Evolutionary conservation across 345 rosid genomes (phyloP).

Genomic region (Hibiscus mutabilis): DNA sequence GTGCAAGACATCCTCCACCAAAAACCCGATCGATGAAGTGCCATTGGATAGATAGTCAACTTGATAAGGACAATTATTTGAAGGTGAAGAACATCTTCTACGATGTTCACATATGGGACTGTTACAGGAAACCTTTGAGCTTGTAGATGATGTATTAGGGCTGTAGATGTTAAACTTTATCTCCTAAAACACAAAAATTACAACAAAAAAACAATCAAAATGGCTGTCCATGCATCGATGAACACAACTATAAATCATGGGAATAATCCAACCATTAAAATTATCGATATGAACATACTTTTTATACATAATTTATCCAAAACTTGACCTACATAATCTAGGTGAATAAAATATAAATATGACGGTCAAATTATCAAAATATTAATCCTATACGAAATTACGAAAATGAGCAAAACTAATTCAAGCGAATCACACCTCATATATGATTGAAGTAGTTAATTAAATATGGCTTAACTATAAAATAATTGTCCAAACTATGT

Average conservation of each 20-base stretch:
- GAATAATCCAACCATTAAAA: too few relatives aligned
- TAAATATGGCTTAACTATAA: too few relatives aligned
- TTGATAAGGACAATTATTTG: slow-evolving; percentile 42
- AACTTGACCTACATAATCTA: too few relatives aligned
- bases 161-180: slow-evolving; percentile 46
- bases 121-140: slow-evolving; percentile 42
- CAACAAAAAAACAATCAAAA: neutral
- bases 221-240: neutral
- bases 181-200: slow-evolving; percentile 20
- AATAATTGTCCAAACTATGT: too few relatives aligned
- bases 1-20: slow-evolving; percentile 56
- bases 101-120: slow-evolving; percentile 33
- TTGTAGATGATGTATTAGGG: slow-evolving; percentile 51
- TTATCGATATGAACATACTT: too few relatives aligned
- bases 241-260: too few relatives aligned
- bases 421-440: neutral
- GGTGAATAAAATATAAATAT: too few relatives aligned
- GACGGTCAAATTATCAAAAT: too few relatives aligned
- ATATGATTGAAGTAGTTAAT: neutral
- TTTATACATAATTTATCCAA: too few relatives aligned
- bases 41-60: slow-evolving; percentile 47
- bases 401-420: too few relatives aligned
- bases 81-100: slow-evolving; percentile 29
- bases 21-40: slow-evolving; percentile 46
- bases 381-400: too few relatives aligned